Percentiles rank a stretch among this genome's conserved stretches.
Conservation (phyloP, 2,329 filamentous ascomycete species). For the Colletotrichum sp. region DNA sequence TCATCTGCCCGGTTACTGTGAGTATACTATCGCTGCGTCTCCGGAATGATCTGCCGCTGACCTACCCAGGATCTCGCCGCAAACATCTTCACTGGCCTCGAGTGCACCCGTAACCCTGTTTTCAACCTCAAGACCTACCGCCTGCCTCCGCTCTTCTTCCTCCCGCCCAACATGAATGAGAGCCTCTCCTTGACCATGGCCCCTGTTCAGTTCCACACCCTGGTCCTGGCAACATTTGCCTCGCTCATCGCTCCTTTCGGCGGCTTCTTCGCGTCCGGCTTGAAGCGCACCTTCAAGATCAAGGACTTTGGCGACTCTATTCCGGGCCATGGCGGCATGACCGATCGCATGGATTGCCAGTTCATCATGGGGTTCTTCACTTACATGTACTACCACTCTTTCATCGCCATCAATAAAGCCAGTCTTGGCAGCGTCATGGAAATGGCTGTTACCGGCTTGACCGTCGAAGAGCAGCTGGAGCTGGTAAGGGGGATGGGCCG, state of each 20-base stretch:
- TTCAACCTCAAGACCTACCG: slow-evolving; percentile 81
- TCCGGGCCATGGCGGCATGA: slow-evolving; percentile 96
- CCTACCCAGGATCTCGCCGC: slow-evolving; percentile 77
- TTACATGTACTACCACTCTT: slow-evolving; percentile 98
- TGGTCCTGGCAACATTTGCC: slow-evolving; percentile 90
- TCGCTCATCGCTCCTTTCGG: slow-evolving; percentile 97
- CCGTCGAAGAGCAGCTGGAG: slow-evolving; percentile 88
- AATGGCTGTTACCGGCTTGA: slow-evolving; percentile 87
- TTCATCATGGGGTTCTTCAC: slow-evolving; percentile 99
- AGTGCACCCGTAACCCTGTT: slow-evolving; percentile 90
- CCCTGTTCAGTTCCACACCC: slow-evolving; percentile 92
- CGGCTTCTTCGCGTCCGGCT: slow-evolving; percentile 95
- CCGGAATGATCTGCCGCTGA: neutral
- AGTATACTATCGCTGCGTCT: slow-evolving; percentile 28
- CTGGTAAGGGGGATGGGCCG: slow-evolving; percentile 69
- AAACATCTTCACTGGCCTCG: slow-evolving; percentile 87
- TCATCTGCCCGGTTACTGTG: slow-evolving; percentile 94
- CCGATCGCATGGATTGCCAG: slow-evolving; percentile 98
- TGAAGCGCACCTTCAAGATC: slow-evolving; percentile 99
- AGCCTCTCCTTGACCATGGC: slow-evolving; percentile 74
- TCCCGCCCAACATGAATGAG: slow-evolving; percentile 53
- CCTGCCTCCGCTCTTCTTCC: slow-evolving; percentile 74
- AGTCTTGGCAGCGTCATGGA: slow-evolving; percentile 89
- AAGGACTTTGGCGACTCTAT: slow-evolving; percentile 99
- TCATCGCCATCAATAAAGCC: slow-evolving; percentile 88